phyloP scores from a whole-genome alignment of 2,329 filamentous ascomycete genomes.

The Diaporthe caulivora region DNA sequence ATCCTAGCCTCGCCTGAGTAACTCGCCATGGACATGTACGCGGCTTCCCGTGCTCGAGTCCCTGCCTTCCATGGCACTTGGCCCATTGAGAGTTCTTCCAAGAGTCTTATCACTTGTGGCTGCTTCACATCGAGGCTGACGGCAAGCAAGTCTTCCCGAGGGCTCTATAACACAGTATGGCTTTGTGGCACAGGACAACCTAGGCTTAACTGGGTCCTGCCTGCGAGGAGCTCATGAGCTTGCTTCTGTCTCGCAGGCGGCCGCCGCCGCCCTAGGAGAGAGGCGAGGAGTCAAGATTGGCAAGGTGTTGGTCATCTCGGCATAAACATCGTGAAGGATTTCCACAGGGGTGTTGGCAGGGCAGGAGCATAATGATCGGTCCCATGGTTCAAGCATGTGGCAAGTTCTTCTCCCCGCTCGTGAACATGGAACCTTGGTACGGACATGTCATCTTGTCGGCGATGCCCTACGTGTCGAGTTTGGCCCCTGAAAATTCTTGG shows the following conservation, averaged over 20 bases:
- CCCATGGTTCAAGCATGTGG: constrained; percentile 21
- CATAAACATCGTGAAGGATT: not conserved
- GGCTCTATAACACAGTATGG: not conserved
- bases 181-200: not conserved
- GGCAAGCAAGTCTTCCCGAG: not conserved
- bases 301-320: constrained; percentile 3
- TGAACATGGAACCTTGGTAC: constrained; percentile 6
- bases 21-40: constrained; percentile 16
- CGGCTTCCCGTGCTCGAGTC: not conserved
- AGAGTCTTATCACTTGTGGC: constrained; percentile 9
- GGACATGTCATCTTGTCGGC: not conserved
- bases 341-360: constrained; percentile 12
- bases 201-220: not conserved
- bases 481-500: constrained; percentile 1
- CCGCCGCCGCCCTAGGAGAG: not conserved
- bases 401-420: not conserved
- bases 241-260: not conserved
- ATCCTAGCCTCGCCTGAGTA: constrained; percentile 21
- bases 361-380: constrained; percentile 20
- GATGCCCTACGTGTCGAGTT: constrained; percentile 1
- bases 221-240: not conserved
- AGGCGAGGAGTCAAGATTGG: not conserved
- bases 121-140: constrained; percentile 14
- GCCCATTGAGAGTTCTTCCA: constrained; percentile 6
- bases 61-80: constrained; percentile 2